phyloP scores from a whole-genome alignment of 129 eudicot genomes.

The Chrysanthemum makinoi region DNA sequence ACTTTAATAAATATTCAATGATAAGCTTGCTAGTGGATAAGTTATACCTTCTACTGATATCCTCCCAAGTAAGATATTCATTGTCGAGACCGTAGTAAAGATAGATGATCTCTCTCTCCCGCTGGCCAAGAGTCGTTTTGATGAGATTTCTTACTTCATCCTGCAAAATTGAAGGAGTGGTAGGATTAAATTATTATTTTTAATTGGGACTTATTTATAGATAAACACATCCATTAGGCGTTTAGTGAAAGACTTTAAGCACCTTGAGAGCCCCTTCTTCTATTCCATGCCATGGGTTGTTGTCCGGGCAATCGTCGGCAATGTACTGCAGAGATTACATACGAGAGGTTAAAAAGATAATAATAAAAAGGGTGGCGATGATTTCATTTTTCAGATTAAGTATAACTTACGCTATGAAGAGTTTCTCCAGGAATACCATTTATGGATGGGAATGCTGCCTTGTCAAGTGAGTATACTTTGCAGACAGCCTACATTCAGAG shows the following conservation, averaged over 20 bases:
- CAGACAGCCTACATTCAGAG: conserved; percentile 59
- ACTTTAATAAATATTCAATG: neutral
- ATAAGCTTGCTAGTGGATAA: neutral
- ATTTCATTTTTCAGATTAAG: neutral
- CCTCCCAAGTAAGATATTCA: conserved; percentile 98
- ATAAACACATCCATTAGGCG: neutral
- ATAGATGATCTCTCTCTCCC: conserved; percentile 79
- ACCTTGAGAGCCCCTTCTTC: conserved; percentile 93
- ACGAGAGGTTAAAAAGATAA: conserved; percentile 8
- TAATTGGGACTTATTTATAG: neutral
- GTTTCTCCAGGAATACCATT: conserved; percentile 90
- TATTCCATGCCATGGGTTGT: conserved; percentile 94
- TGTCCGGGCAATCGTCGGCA: conserved; percentile 79
- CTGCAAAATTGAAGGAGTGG: conserved; percentile 37
- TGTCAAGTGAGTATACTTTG: conserved; percentile 87
- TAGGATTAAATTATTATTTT: neutral
- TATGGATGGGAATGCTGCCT: conserved; percentile 87
- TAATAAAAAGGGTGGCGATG: neutral
- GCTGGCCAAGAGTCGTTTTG: conserved; percentile 51
- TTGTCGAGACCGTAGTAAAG: conserved; percentile 88
- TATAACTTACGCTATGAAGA: conserved; percentile 76
- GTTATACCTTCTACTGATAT: conserved; percentile 77
- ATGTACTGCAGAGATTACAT: conserved; percentile 57
- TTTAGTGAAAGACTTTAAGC: conserved; percentile 5
- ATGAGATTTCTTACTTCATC: conserved; percentile 81